These are phyloP conservation scores for Sporothrix brasiliensis DNA, from an alignment of 2,329 filamentous ascomycete species.

Conservation along the genomic window DNA sequence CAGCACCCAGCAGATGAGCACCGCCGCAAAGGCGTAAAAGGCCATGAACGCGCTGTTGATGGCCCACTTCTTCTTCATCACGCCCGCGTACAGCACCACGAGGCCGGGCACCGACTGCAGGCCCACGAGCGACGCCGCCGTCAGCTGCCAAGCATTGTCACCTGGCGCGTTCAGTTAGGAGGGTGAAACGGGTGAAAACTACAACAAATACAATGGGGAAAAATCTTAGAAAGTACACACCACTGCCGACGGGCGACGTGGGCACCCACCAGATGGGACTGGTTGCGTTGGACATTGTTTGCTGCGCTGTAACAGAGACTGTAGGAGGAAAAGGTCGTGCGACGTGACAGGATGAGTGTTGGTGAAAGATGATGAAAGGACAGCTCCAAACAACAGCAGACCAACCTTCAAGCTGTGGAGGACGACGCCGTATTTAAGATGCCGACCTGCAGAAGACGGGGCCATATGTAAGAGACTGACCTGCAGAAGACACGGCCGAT, in stretches of 20 bases:
- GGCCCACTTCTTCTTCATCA: slow-evolving; percentile 54
- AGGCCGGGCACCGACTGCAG: slow-evolving; percentile 55
- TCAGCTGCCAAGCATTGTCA: slow-evolving; percentile 58
- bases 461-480: not conserved
- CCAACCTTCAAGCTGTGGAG: too few species aligned
- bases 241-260: slow-evolving; percentile 28
- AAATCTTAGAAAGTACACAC: not conserved
- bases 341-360: not conserved
- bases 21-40: slow-evolving; percentile 54
- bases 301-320: not conserved
- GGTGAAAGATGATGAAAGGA: not conserved
- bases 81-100: slow-evolving; percentile 53
- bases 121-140: slow-evolving; percentile 53
- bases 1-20: slow-evolving; percentile 54
- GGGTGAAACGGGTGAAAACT: too few species aligned
- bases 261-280: slow-evolving; percentile 27
- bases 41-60: slow-evolving; percentile 56
- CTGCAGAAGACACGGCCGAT: not conserved
- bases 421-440: too few species aligned
- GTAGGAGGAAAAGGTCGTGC: not conserved
- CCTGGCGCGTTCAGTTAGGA: slow-evolving; percentile 39
- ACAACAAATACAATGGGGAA: not conserved
- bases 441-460: not conserved
- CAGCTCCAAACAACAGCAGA: too few species aligned
- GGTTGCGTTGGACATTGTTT: slow-evolving; percentile 22